Evolutionary conservation across 2,329 filamentous ascomycete genomes (phyloP).

Genomic region (Penicillium polonicum): DNA sequence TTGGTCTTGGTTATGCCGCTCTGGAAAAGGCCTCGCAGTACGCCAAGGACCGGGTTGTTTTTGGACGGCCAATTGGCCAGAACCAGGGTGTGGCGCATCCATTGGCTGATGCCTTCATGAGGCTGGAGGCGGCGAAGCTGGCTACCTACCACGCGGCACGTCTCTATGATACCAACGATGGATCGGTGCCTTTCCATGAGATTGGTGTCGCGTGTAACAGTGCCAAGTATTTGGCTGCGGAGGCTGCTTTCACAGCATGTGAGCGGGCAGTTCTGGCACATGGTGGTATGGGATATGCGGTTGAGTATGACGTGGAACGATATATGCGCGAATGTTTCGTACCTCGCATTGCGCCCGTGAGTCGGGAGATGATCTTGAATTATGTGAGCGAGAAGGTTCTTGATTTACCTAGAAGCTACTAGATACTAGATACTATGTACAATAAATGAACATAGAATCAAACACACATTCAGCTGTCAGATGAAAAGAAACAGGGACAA

Average conservation of each 20-base stretch:
- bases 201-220: constrained; percentile 67
- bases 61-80: constrained; percentile 57
- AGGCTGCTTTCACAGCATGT: constrained; percentile 61
- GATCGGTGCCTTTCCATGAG: constrained; percentile 53
- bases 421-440: constrained; percentile 25
- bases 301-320: constrained; percentile 62
- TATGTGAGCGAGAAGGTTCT: constrained; percentile 48
- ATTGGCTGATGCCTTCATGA: constrained; percentile 60
- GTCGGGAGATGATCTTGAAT: constrained; percentile 51
- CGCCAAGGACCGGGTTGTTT: constrained; percentile 62
- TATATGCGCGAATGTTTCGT: constrained; percentile 61
- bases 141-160: constrained; percentile 61
- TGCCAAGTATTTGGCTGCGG: constrained; percentile 65
- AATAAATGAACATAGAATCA: not conserved
- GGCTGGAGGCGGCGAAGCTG: constrained; percentile 60
- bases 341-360: constrained; percentile 60
- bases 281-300: constrained; percentile 64
- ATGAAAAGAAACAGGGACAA: not conserved
- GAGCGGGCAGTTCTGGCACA: constrained; percentile 57
- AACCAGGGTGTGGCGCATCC: constrained; percentile 62
- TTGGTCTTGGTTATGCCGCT: constrained; percentile 75
- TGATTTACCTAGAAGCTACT: constrained; percentile 46
- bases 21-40: constrained; percentile 63
- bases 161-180: constrained; percentile 57
- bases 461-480: not conserved